Evolutionary conservation across 352 stramenopile genomes (phyloP), one percentile per base, ranked within the genome.

Genomic region (Phytophthora sansomeana): DNA sequence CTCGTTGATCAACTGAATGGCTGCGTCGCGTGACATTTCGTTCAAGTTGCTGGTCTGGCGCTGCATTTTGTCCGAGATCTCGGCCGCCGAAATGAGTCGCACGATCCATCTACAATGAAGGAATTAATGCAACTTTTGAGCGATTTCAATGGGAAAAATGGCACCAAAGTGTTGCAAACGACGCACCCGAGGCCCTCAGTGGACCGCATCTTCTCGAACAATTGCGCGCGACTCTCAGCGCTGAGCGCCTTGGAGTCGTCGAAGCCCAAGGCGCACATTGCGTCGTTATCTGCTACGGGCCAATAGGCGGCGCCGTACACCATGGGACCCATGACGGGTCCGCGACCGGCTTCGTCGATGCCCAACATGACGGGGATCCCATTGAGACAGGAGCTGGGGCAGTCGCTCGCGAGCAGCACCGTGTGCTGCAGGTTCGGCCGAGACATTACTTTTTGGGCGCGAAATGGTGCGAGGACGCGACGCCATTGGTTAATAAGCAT

Each of bases 31-130:
- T n/a, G 83, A 97, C 68, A 98, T 98, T 52, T 97, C 90, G 82
- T 98, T 99, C 48, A 98, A 74, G 46, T 95, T 95, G 67, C 88
- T 87, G 28, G 81, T 92, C 53, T 93, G 80, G 4, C 90, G 88
- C 59, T 98, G 81, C 96, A 98, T 98, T 65, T 98, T 97, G 65
- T 97, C 75, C 21, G 91, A 98, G 69, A 99, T 98, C 74, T 98
- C 92, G 14, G 83, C 86, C 4, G 96, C 94, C 24, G 93, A 89
- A 61, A 99, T 90, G 6, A 97, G 73, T 14, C 94, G 83, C 52
- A 97, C 78, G 32, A 96, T 92, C 83, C 93, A 98, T 41, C 94
- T 97, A 39, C 32, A 55, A 53, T 24, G 21, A 24, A 24, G 21
- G 21, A 24, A 24, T 24, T 24, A 24, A 50, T 60, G 36, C 1